Conservation (phyloP, 352 stramenopile species). For the Aphanomyces cochlioides region DNA sequence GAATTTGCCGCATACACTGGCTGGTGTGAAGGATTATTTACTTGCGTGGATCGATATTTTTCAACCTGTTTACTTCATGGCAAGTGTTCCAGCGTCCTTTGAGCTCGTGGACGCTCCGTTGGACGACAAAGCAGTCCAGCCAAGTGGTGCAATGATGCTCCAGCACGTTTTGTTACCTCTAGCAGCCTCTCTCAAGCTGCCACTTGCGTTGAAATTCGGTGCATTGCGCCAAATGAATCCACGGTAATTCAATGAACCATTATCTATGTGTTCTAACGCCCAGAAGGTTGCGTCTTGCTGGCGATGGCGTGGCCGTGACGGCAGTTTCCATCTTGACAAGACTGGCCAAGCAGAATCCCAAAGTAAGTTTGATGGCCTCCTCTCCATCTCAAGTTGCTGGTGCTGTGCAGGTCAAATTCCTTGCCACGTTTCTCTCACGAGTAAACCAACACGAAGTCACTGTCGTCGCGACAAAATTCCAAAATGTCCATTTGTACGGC, state of each 20-base stretch:
- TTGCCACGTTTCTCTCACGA: slow-evolving; percentile 92
- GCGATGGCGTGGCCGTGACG: slow-evolving; percentile 89
- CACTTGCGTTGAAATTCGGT: slow-evolving; percentile 92
- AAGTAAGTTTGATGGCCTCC: slow-evolving; percentile 26
- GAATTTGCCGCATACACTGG: slow-evolving; percentile 65
- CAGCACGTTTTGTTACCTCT: slow-evolving; percentile 87
- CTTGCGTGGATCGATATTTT: slow-evolving; percentile 90
- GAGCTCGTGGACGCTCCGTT: slow-evolving; percentile 36
- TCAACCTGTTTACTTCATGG: slow-evolving; percentile 93
- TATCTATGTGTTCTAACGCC: neutral
- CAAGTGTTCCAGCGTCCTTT: slow-evolving; percentile 86
- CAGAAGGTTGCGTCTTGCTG: slow-evolving; percentile 50
- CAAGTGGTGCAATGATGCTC: slow-evolving; percentile 63
- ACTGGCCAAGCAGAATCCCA: slow-evolving; percentile 83
- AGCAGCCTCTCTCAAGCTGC: slow-evolving; percentile 82
- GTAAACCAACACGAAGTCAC: slow-evolving; percentile 94
- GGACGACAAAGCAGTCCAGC: slow-evolving; percentile 31
- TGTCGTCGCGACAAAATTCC: slow-evolving; percentile 92
- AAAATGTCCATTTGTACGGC: slow-evolving; percentile 92
- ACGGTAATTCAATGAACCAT: slow-evolving; percentile 30
- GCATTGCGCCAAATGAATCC: slow-evolving; percentile 88
- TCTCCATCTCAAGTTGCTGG: no score
- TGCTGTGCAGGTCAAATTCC: slow-evolving; percentile 72
- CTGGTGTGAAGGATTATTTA: slow-evolving; percentile 77
- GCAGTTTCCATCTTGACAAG: slow-evolving; percentile 83